Evolutionary conservation across 2,329 filamentous ascomycete species (phyloP).

Genomic region (Paecilomyces sp.): DNA sequence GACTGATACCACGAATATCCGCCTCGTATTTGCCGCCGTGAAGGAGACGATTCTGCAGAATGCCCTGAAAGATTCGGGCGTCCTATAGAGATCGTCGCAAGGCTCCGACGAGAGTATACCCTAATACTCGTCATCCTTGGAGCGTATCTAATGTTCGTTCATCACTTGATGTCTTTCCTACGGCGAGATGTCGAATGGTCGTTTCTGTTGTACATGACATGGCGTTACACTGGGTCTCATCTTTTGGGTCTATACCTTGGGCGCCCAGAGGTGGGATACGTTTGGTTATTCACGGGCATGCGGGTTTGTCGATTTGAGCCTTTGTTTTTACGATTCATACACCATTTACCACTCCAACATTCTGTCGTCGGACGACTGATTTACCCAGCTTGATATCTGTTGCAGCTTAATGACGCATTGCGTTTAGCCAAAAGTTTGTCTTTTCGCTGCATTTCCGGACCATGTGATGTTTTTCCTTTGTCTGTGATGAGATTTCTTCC

Average conservation of each 20-base stretch:
- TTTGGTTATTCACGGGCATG: slow-evolving; percentile 4
- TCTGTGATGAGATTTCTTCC: neutral
- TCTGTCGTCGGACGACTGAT: neutral
- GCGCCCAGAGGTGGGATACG: slow-evolving; percentile 8
- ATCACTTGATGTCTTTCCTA: neutral
- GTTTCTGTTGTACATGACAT: slow-evolving; percentile 11
- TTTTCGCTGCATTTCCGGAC: neutral
- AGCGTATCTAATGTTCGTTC: neutral
- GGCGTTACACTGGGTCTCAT: slow-evolving; percentile 1
- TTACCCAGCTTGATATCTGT: neutral
- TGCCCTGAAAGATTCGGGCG: slow-evolving; percentile 94
- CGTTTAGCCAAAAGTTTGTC: neutral
- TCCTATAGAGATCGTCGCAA: slow-evolving; percentile 51
- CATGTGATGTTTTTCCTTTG: neutral
- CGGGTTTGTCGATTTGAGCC: neutral
- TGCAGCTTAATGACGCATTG: neutral
- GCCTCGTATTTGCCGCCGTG: slow-evolving; percentile 93
- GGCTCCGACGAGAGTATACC: neutral
- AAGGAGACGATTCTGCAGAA: slow-evolving; percentile 99
- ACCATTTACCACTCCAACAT: neutral
- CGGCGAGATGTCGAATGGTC: neutral
- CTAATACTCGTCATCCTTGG: neutral
- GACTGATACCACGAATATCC: slow-evolving; percentile 96
- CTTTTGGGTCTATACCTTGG: slow-evolving; percentile 10
- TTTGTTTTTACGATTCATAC: neutral